Evolutionary conservation across 805 yeast genomes (phyloP), one percentile per base, ranked within the genome.

Genomic region (Wickerhamiella cacticola): DNA sequence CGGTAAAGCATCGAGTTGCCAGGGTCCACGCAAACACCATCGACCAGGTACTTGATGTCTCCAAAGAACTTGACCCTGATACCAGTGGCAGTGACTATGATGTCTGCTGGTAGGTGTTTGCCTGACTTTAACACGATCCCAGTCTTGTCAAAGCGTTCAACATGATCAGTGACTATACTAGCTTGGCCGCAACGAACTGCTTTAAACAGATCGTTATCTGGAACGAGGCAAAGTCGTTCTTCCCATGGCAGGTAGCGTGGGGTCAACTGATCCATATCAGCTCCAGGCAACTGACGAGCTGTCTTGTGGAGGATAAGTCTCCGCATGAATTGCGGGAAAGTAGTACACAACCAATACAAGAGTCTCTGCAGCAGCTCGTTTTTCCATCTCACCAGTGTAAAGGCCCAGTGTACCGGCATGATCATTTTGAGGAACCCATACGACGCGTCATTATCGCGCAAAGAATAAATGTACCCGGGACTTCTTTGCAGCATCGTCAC

Each of bases 401-500:
- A 41, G 3, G 45, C 45, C 45, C 45, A 41, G 4, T 16, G 25
- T 12, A 28, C 23, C 7, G 45, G 45, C 25, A 41, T 5, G 5
- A 41, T 10, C 9, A 21, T 3, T 9, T 19, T 41, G 25, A 41
- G 35, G 18, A 41, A 26, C 9, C n/a, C 18, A 21, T 26, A 41
- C 24, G 28, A 21, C 4, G 25, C 15, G 25, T 41, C 45, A 6
- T 21, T 26, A 16, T 41, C 35, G 9, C 9, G 35, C 5, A 25
- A 13, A 10, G 25, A 18, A 9, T 26, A 29, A 19, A 41, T 26
- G 18, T 41, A 41, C 13, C 25, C 23, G 12, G 45, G 45, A 21
- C 35, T 28, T 15, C 45, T 22, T 19, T 41, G 45, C 7, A 41
- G 33, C 45, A 41, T 41, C 16, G 45, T 41, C 13, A 41, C 45